Base-by-base conservation (phyloP, 495 filamentous ascomycete species). In the Podospora tetraspora region DNA sequence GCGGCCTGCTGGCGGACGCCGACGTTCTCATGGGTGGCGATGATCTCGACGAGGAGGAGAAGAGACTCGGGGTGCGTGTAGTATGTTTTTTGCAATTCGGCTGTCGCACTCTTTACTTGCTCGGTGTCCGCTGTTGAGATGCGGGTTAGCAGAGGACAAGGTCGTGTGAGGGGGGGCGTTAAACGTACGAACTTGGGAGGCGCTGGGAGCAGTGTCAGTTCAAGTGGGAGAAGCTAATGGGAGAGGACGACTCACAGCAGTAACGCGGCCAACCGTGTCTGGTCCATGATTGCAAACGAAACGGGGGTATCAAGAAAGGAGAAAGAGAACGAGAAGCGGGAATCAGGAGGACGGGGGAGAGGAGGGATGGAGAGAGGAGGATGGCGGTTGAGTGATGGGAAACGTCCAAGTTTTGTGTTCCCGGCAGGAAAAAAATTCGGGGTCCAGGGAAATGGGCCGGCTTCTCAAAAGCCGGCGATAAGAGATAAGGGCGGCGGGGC, bases 1-100 rank as follows among this genome's bases (percentile, higher is more conserved):
- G 95, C 92, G 34, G 96, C 92, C 65, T 94, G 84, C 80, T 98
- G 96, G 65, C 92, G 89, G 16, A 97, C 82, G 69, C 90, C 85
- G 8, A 85, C 71, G 68, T 90, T 84, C 57, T 88, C 81, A 75
- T 97, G 89, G 57, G 88, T 88, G 30, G 89, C 89, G 66, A 96
- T 84, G 71, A 97, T 86, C 75, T 97, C 92, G 62, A 98, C 84
- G 34, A 99, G 89, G 72, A 91, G 84, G 27, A 91, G 83, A 9
- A 99, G 87, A 4, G 92, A 90, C 68, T 92, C 85, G 6, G 94
- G 92, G 66, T 94, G 86, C 67, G 88, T 87, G 80, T 95, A 98
- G 84, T 91, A 97, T 73, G 91, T 91, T 75, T 94, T 92, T 79
- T 94, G 93, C 61, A 99, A 86, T 69, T 90, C 86, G 12, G n/a